Evolutionary conservation across 306 rosid species (phyloP).

Genomic region (Hippophae gyantsensis): DNA sequence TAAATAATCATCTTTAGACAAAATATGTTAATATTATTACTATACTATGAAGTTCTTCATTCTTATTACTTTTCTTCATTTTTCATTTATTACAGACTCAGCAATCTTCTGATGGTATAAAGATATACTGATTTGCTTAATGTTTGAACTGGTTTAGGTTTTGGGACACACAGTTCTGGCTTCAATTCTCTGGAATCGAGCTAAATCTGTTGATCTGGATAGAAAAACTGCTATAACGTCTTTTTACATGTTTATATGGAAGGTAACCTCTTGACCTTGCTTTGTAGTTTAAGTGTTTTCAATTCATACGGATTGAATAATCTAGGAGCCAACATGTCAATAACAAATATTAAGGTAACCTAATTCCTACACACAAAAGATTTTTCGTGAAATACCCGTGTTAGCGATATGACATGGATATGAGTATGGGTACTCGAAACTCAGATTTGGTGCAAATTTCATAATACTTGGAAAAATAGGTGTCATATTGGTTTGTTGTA

Average conservation of each 20-base stretch:
- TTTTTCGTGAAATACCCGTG: too few species aligned
- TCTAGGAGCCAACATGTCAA: slow-evolving; percentile 21
- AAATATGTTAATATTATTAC: not conserved
- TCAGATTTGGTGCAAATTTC: too few species aligned
- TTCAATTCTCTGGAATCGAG: slow-evolving; percentile 54
- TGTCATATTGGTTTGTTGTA: too few species aligned
- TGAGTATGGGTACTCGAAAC: too few species aligned
- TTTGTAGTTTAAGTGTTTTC: not conserved
- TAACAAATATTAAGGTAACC: too few species aligned
- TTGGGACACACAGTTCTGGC: slow-evolving; percentile 65
- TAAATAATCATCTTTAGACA: slow-evolving; percentile 4
- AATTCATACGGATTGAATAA: not conserved
- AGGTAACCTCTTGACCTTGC: slow-evolving; percentile 35
- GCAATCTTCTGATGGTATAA: slow-evolving; percentile 6
- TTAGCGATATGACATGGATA: too few species aligned
- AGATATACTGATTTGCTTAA: slow-evolving; percentile 12
- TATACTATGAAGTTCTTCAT: not conserved
- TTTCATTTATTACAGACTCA: not conserved
- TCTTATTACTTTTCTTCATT: not conserved
- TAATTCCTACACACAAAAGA: too few species aligned
- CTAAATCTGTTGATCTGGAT: slow-evolving; percentile 72
- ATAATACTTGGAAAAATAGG: too few species aligned
- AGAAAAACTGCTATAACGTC: slow-evolving; percentile 84
- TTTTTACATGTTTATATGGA: slow-evolving; percentile 96
- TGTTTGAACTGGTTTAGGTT: slow-evolving; percentile 41